These are phyloP conservation scores for Geranium incanum DNA, from an alignment of 441 rosid genomes.

Conservation along the genomic window DNA sequence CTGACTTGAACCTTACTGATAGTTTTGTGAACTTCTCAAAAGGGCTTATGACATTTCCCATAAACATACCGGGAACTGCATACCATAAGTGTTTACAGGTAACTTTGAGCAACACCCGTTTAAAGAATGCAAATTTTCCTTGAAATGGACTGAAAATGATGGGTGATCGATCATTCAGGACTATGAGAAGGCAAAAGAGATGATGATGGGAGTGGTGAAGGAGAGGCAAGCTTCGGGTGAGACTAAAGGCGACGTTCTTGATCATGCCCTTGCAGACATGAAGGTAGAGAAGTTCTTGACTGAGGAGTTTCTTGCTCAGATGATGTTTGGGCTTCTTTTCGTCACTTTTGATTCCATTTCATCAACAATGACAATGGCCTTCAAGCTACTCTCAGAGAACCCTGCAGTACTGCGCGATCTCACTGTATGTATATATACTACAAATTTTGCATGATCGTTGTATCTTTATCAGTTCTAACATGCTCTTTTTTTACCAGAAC, in stretches of 20 bases:
- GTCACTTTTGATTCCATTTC: conserved; percentile 26
- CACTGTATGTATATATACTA: conserved; percentile 13
- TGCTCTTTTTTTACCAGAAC: conserved; percentile 16
- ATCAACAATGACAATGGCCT: conserved; percentile 5
- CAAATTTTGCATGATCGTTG: background rate
- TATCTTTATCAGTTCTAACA: background rate
- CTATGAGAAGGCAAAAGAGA: conserved; percentile 4
- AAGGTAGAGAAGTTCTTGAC: conserved; percentile 23
- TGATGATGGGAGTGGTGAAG: conserved; percentile 12
- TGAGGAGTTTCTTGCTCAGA: conserved; percentile 17
- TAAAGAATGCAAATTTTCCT: background rate
- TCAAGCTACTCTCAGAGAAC: conserved; percentile 25
- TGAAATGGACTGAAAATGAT: background rate
- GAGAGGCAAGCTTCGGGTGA: conserved; percentile 18
- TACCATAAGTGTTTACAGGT: conserved; percentile 30
- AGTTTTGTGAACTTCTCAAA: background rate
- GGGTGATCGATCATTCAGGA: conserved; percentile 15
- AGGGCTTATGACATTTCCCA: conserved; percentile 25
- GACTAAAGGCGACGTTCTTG: conserved; percentile 20
- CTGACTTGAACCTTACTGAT: conserved; percentile 15
- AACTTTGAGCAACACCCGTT: background rate
- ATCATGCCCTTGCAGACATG: conserved; percentile 21
- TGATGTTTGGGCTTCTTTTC: conserved; percentile 13
- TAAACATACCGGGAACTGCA: conserved; percentile 35
- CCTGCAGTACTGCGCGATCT: conserved; percentile 25